Percentiles rank a stretch among this genome's conserved stretches.
These are phyloP conservation scores for Ephemerocybe angulata DNA, from an alignment of 768 basidiomycete genomes.

Conservation along the genomic window DNA sequence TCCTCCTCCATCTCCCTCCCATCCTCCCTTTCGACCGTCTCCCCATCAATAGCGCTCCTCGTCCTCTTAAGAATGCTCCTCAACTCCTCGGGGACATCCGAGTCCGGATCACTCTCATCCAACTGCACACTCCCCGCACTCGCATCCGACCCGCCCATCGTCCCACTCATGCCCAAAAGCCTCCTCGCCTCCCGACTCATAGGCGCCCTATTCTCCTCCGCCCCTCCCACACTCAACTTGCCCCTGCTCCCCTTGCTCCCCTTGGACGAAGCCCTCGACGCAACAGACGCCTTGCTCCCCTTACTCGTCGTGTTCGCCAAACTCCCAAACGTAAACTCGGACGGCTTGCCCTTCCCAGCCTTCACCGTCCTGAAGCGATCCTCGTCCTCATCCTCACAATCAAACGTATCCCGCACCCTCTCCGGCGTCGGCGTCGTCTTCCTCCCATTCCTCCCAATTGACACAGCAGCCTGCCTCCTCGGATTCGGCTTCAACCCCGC, in stretches of 20 bases:
- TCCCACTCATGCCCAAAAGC: constrained; percentile 61
- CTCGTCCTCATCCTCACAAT: constrained; percentile 6
- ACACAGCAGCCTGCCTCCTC: neutral
- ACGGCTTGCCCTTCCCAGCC: neutral
- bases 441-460: neutral
- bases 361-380: neutral
- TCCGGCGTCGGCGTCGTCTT: neutral
- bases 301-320: neutral
- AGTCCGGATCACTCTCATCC: constrained; percentile 62
- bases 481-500: constrained; percentile 50
- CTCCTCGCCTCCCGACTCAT: constrained; percentile 43
- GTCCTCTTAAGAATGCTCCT: constrained; percentile 51
- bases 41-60: neutral
- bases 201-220: neutral
- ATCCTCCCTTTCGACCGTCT: constrained; percentile 14
- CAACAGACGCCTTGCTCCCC: neutral
- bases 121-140: constrained; percentile 42
- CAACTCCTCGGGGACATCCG: constrained; percentile 79
- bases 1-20: neutral
- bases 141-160: constrained; percentile 59
- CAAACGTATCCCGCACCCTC: constrained; percentile 7
- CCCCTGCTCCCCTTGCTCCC: too few relatives aligned
- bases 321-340: neutral
- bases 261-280: neutral
- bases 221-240: neutral